Conservation (phyloP, 2,329 filamentous ascomycete species). For the Sporothrix pseudoabietina region DNA sequence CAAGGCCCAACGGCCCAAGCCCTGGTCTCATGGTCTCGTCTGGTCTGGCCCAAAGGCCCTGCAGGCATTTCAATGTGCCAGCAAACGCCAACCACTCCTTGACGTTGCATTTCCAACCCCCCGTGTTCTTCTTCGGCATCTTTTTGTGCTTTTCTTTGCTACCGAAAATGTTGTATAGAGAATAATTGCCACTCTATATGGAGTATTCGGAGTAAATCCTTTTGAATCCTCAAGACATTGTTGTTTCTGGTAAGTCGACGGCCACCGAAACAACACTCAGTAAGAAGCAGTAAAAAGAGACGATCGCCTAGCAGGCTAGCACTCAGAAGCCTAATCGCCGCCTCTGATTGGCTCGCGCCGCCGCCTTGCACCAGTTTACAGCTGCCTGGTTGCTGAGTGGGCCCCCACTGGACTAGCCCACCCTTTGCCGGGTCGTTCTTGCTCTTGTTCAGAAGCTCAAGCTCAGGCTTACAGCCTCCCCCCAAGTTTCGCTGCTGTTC, state of each 20-base stretch:
- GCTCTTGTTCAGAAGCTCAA: neutral
- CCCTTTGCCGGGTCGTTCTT: slow-evolving; percentile 5
- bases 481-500: neutral
- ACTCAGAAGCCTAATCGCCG: neutral
- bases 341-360: neutral
- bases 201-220: no score
- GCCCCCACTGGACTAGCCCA: slow-evolving; percentile 17
- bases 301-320: neutral
- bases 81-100: slow-evolving; percentile 7
- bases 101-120: slow-evolving; percentile 19
- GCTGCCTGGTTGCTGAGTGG: slow-evolving; percentile 16
- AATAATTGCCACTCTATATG: neutral
- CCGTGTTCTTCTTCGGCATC: neutral
- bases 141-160: neutral
- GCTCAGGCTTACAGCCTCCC: slow-evolving; percentile 13
- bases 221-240: neutral
- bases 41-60: neutral
- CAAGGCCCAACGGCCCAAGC: neutral
- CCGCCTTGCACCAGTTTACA: neutral
- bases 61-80: neutral
- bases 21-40: neutral
- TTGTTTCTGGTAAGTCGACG: neutral
- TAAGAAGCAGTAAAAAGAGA: slow-evolving; percentile 2
- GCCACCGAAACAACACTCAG: neutral
- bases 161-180: neutral